Evolutionary conservation across 257 asterid species (phyloP).

Genomic region (Cordia subcordata): DNA sequence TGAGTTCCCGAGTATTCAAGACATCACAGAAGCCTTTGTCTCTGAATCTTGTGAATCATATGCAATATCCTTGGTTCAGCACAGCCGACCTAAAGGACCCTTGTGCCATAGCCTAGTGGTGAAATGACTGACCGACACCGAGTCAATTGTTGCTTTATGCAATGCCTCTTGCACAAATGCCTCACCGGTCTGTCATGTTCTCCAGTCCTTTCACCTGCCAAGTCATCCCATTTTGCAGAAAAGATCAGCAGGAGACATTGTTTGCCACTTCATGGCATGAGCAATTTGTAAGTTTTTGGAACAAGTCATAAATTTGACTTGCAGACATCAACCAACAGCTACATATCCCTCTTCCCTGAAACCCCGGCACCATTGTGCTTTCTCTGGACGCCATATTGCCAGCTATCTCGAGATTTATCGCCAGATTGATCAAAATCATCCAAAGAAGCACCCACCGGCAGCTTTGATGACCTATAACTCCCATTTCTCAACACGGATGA

Average conservation of each 20-base stretch:
- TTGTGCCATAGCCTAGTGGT: too few species aligned
- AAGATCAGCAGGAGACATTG: neutral
- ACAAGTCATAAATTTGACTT: conserved; percentile 5
- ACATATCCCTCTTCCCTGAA: conserved; percentile 51
- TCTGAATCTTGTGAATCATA: too few species aligned
- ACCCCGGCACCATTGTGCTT: conserved; percentile 44
- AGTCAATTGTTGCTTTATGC: too few species aligned
- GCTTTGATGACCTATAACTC: conserved; percentile 51
- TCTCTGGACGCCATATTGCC: conserved; percentile 53
- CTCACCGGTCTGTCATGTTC: neutral
- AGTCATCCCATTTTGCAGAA: neutral
- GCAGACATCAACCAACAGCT: conserved; percentile 20
- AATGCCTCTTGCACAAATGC: too few species aligned
- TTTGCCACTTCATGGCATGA: neutral
- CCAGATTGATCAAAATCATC: conserved; percentile 61
- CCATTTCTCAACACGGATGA: conserved; percentile 51
- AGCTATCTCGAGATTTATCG: conserved; percentile 65
- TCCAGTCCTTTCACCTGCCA: neutral
- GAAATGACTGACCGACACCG: too few species aligned
- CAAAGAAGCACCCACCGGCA: conserved; percentile 47
- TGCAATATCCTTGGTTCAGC: too few species aligned
- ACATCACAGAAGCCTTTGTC: too few species aligned
- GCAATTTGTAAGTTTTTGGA: neutral
- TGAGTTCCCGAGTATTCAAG: too few species aligned
- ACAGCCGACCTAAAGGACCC: too few species aligned